phyloP scores from a whole-genome alignment of 495 filamentous ascomycete genomes.

The Talaromyces liani region DNA sequence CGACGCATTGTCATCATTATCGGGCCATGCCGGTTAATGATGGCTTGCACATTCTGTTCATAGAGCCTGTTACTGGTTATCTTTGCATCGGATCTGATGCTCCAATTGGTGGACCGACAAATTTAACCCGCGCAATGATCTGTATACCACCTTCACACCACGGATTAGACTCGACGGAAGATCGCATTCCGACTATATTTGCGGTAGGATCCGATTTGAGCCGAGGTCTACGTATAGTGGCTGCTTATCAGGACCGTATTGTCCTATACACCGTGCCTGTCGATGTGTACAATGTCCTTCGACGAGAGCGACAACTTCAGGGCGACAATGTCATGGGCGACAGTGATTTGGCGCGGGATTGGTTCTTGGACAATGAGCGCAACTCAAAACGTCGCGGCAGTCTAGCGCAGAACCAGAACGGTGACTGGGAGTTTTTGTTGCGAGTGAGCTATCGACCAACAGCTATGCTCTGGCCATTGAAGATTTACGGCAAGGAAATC shows the following conservation, averaged over 20 bases:
- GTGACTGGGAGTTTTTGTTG: slow-evolving; percentile 33
- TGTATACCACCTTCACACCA: slow-evolving; percentile 30
- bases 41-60: slow-evolving; percentile 63
- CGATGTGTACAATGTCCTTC: slow-evolving; percentile 47
- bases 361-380: slow-evolving; percentile 25
- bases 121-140: slow-evolving; percentile 36
- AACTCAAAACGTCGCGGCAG: slow-evolving; percentile 24
- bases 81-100: slow-evolving; percentile 64
- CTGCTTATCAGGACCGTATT: slow-evolving; percentile 45
- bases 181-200: slow-evolving; percentile 45
- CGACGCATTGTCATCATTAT: slow-evolving; percentile 54
- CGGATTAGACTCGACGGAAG: slow-evolving; percentile 26
- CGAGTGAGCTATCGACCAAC: slow-evolving; percentile 28
- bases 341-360: slow-evolving; percentile 26
- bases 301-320: slow-evolving; percentile 30
- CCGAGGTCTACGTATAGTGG: slow-evolving; percentile 57
- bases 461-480: slow-evolving; percentile 34
- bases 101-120: slow-evolving; percentile 48
- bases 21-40: slow-evolving; percentile 63
- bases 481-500: slow-evolving; percentile 37
- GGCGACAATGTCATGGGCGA: slow-evolving; percentile 28
- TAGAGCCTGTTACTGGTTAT: slow-evolving; percentile 50
- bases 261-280: slow-evolving; percentile 57
- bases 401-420: slow-evolving; percentile 29
- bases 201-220: slow-evolving; percentile 50